Conservation (phyloP, 2,329 filamentous ascomycete species). For the Apiospora hydei region DNA sequence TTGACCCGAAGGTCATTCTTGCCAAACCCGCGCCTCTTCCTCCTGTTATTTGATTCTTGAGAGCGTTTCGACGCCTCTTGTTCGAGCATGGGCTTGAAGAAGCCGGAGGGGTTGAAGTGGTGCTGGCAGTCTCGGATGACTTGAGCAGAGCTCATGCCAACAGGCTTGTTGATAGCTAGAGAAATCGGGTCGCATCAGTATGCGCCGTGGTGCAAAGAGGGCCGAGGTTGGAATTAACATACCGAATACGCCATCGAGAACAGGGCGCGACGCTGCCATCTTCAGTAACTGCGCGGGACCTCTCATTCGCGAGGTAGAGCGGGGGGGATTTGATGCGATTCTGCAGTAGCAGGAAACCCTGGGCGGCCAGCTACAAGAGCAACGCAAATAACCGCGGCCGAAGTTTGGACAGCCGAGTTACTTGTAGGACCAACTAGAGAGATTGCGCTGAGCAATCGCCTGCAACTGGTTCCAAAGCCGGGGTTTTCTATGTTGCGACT, state of each 20-base stretch:
- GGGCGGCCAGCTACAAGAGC: neutral
- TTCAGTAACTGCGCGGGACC: slow-evolving; percentile 42
- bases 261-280: slow-evolving; percentile 59
- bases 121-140: slow-evolving; percentile 87
- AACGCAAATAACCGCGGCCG: neutral
- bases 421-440: neutral
- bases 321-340: neutral
- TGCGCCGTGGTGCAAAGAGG: neutral
- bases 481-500: neutral
- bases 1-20: slow-evolving; percentile 77
- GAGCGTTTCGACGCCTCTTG: slow-evolving; percentile 64
- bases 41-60: slow-evolving; percentile 65
- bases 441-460: neutral
- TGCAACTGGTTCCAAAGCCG: neutral
- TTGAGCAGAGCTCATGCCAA: slow-evolving; percentile 86
- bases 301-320: slow-evolving; percentile 41
- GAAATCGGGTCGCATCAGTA: slow-evolving; percentile 25
- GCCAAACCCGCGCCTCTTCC: slow-evolving; percentile 63
- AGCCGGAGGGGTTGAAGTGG: slow-evolving; percentile 79
- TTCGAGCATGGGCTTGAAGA: slow-evolving; percentile 81
- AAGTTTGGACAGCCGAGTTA: neutral
- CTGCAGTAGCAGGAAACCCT: neutral
- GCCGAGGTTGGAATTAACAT: slow-evolving; percentile 35
- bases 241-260: slow-evolving; percentile 67
- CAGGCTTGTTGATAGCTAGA: slow-evolving; percentile 90